Conservation (phyloP, 2,329 filamentous ascomycete species). For the Dothistroma septosporum region DNA sequence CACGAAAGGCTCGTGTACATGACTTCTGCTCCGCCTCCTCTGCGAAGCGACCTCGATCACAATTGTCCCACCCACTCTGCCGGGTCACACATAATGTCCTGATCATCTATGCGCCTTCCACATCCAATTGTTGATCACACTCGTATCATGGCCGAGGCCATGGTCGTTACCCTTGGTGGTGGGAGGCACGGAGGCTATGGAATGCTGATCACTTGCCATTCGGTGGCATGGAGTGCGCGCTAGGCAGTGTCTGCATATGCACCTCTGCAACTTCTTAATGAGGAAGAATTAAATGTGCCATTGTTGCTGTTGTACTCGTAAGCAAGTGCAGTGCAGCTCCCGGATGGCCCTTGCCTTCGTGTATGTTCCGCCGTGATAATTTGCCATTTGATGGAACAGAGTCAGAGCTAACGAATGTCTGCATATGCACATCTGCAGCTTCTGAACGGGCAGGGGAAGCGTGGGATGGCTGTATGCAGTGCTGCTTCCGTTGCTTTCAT, state of each 20-base stretch:
- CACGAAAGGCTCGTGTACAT: not conserved
- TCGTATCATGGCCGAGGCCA: not conserved
- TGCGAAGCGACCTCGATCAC: not conserved
- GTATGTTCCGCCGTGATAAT: not conserved
- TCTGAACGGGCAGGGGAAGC: not conserved
- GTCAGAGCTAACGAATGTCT: not conserved
- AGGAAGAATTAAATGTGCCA: not conserved
- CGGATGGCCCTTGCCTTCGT: too few species aligned
- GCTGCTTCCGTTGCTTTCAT: too few species aligned
- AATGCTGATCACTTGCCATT: not conserved
- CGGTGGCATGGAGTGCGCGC: not conserved
- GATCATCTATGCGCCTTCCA: not conserved
- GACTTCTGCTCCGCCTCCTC: not conserved
- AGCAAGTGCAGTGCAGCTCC: not conserved
- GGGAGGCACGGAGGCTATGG: not conserved
- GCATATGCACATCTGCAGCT: not conserved
- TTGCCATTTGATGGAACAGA: not conserved
- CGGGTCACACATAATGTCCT: too few species aligned
- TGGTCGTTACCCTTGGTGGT: not conserved
- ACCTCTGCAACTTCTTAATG: not conserved
- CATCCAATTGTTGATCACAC: not conserved
- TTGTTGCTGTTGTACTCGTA: not conserved
- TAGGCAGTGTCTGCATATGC: not conserved
- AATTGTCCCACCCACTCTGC: too few species aligned
- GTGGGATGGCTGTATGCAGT: not conserved